phyloP scores from a whole-genome alignment of 2,329 filamentous ascomycete genomes.

The Scedosporium aurantiacum region DNA sequence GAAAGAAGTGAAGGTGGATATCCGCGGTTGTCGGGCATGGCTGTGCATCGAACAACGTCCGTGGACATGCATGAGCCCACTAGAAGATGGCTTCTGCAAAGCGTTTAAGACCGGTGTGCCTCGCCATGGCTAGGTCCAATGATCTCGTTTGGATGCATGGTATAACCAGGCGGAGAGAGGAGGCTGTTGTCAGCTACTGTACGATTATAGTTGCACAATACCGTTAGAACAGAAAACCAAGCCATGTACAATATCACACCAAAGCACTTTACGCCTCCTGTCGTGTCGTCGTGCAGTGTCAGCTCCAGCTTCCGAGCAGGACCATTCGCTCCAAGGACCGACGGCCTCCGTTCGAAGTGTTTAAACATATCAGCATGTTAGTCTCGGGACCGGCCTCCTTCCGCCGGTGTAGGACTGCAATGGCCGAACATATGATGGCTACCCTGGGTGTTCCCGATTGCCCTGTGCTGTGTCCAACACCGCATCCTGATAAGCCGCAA shows the following conservation, averaged over 20 bases:
- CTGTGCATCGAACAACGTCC: too few relatives aligned
- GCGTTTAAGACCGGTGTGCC: too few relatives aligned
- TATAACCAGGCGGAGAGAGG: neutral
- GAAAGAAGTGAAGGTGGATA: neutral
- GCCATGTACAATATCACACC: neutral
- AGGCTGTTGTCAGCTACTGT: neutral
- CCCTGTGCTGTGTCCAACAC: too few relatives aligned
- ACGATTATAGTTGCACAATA: neutral
- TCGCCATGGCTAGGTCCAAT: too few relatives aligned
- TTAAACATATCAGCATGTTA: neutral
- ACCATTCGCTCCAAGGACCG: neutral
- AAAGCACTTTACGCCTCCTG: neutral
- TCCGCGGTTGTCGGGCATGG: neutral
- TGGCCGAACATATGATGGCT: neutral
- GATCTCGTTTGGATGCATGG: neutral
- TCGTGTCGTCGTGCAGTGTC: neutral
- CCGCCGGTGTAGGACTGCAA: neutral
- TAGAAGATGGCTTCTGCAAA: too few relatives aligned
- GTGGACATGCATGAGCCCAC: too few relatives aligned
- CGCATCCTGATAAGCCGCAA: too few relatives aligned
- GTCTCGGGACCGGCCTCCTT: neutral
- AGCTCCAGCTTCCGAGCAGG: neutral
- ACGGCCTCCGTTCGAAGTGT: neutral
- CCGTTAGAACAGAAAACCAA: neutral
- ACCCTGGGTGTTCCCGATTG: too few relatives aligned